Base-by-base conservation (phyloP, 257 asterid species). In the Asclepias syriaca region DNA sequence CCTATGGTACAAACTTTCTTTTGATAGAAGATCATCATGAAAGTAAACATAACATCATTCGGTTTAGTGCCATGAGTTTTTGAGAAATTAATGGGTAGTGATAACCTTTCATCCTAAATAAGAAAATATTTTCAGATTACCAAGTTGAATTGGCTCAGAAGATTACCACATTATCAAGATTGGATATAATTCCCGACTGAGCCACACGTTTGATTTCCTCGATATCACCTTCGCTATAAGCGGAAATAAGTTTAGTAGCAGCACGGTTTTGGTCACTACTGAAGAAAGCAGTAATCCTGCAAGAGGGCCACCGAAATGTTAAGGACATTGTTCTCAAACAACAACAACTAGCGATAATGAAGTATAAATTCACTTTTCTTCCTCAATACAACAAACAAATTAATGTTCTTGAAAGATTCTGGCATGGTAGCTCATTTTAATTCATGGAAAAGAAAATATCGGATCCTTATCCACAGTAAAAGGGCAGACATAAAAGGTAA, bases 211-310 rank as follows among this genome's bases (percentile, higher is more conserved):
- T 95, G 84, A 95, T 92, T 79, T 87, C 96, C 84, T 95, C 98
- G 37, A 80, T 89, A 81, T 90, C 94, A 48, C 89, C 98, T 51
- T 92, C 97, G n/a, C 84, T 55, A 80, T 92, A 95, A 39, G 98
- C 98, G 70, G 92, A 87, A 50, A 92, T 85, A 76, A 95, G 89
- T 81, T 85, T 87, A 70, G 81, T 81, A 65, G 99, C 97, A 79
- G 92, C 90, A 65, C 96, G 97, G 71, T 85, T 85, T 74, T 95
- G 99, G 87, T 95, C 98, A 51, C 97, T 92, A 83, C 77, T 90
- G 80, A 87, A 61, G 85, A 92, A 95, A 64, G 88, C 87, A 22
- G 88, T 96, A 78, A 95, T 84, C 87, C 98, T 92, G 87, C 76
- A 83, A 80, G 70, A 72, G 82, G 74, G 71, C 66, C 10, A 40